Base-by-base conservation (phyloP, 495 filamentous ascomycete species). In the Parathielavia hyrcaniae region DNA sequence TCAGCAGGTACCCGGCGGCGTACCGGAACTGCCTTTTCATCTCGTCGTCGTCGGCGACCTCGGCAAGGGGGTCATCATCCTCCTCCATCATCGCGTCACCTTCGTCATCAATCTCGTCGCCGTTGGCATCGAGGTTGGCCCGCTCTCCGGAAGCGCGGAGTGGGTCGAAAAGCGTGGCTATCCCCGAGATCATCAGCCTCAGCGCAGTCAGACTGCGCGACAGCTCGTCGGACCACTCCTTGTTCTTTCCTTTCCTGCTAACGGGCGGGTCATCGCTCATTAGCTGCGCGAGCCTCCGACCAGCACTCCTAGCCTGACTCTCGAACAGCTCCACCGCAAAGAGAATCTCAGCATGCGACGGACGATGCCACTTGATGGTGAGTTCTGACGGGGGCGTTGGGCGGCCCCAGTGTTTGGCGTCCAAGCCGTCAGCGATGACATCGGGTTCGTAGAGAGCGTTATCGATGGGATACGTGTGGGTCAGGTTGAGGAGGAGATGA, bases 221-320 rank as follows among this genome's bases (percentile, higher is more conserved):
- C 34, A 97, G 85, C 71, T 97, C 95, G 71, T 99, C 93, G 0
- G 91, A 96, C 93, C 93, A 99, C 63, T 95, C 91, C 71, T 97
- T 97, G 52, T 92, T 93, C 66, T 88, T 95, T 44, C 93, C 93
- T 63, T 95, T 90, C 44, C 92, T 81, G 70, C 91, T 97, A 32
- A 96, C 84, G n/a, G 80, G 85, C 5, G 91, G 89, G 34, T 83
- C 82, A 38, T 89, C 86, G 59, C 86, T 82, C 54, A 89, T 95
- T 36, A 99, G 78, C 35, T 85, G 81, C 43, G 78, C 79, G 1
- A 99, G 74, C 36, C 86, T 81, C 53, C 70, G 56, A 34, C 73
- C 69, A 4, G 80, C 79, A 6, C 71, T 70, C 36, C 79, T 77
- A 45, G 92, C 74, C 66, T 96, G 90, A 23, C 83, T 87, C 65